These are phyloP conservation scores for Uncinocarpus reesii DNA, from an alignment of 2,329 filamentous ascomycete species.

Conservation along the genomic window DNA sequence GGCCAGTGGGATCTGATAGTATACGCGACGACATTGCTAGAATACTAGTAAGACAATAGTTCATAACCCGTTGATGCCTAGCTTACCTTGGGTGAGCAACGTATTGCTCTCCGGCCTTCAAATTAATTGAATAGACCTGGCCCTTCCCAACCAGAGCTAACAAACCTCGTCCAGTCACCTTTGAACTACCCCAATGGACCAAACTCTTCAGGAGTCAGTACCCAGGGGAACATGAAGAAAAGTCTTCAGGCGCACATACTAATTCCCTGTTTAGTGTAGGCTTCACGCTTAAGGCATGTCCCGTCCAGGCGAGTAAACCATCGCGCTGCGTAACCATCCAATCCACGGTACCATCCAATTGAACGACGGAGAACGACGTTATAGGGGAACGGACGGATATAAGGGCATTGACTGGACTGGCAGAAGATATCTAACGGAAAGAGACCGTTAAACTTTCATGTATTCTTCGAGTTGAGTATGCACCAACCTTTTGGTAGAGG, in stretches of 20 bases:
- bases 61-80: not conserved
- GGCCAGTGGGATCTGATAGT: constrained; percentile 63
- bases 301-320: constrained; percentile 91
- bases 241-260: constrained; percentile 31
- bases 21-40: constrained; percentile 81
- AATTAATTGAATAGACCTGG: constrained; percentile 74
- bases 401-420: constrained; percentile 75
- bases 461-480: not conserved
- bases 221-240: not conserved
- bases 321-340: constrained; percentile 87
- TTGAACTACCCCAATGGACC: constrained; percentile 83
- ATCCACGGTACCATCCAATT: constrained; percentile 85
- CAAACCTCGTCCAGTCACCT: constrained; percentile 77
- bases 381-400: constrained; percentile 78
- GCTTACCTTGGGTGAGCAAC: constrained; percentile 66
- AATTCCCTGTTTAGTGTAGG: constrained; percentile 66
- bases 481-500: constrained; percentile 62
- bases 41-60: constrained; percentile 11
- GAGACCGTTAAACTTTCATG: not conserved
- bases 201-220: constrained; percentile 47
- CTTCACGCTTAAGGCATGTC: constrained; percentile 66
- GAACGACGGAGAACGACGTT: constrained; percentile 76
- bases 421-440: constrained; percentile 59
- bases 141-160: constrained; percentile 76
- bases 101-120: constrained; percentile 78